A percentile compares a stretch with the other conserved stretches of the same genome.
phyloP scores from a whole-genome alignment of 345 rosid genomes.

The Linum trigynum region DNA sequence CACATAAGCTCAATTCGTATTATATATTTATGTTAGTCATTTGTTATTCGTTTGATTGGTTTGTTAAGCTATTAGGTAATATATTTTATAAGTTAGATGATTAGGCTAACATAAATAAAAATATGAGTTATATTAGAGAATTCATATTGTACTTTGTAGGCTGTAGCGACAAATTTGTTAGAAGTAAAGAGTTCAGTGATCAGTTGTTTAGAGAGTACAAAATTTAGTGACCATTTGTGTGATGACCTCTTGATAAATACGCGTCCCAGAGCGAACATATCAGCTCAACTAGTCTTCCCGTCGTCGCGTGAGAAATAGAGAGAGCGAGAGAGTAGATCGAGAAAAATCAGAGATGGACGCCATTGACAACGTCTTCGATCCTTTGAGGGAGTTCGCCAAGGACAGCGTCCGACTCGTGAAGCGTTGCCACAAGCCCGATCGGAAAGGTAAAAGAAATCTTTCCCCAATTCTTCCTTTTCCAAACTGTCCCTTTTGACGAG shows the following conservation, averaged over 20 bases:
- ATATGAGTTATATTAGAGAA: too few species aligned
- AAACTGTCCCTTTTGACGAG: not conserved
- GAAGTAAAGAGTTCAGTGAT: too few species aligned
- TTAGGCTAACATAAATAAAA: too few species aligned
- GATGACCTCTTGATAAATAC: not conserved
- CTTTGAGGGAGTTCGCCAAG: conserved; percentile 4
- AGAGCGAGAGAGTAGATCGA: not conserved
- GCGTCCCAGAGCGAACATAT: not conserved
- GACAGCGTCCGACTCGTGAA: conserved; percentile 5
- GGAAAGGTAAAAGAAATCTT: not conserved
- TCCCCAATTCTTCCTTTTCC: not conserved
- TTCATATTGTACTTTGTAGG: too few species aligned
- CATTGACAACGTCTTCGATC: conserved; percentile 5
- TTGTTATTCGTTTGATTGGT: too few species aligned
- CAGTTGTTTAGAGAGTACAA: too few species aligned
- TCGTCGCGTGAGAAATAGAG: not conserved
- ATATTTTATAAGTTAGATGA: too few species aligned
- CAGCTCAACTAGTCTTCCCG: not conserved
- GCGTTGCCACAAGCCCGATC: conserved; percentile 9
- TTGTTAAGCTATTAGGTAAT: too few species aligned
- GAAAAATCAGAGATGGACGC: not conserved
- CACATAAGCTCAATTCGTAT: too few species aligned
- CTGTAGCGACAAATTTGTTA: too few species aligned
- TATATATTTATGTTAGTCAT: too few species aligned
- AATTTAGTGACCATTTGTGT: too few species aligned